Evolutionary conservation across 768 basidiomycete genomes (phyloP), one percentile per base, ranked within the genome.

Genomic region (Pleurotus tuoliensis): DNA sequence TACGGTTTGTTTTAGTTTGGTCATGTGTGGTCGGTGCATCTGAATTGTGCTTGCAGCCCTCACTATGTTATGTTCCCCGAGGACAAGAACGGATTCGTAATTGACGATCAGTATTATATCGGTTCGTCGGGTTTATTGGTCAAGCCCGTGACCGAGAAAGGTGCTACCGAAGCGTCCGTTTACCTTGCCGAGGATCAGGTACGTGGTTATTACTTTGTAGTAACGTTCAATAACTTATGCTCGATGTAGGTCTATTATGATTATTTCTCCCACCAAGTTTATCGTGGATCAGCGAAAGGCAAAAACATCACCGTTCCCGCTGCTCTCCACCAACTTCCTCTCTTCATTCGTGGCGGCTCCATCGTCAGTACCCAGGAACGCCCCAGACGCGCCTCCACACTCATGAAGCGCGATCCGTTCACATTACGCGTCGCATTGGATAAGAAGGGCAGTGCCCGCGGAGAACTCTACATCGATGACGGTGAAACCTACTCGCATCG

Each of bases 81-180:
- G 56, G 95, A 98, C 67, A 76, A 83, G 57, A 73, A 76, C 46
- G 97, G 97, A 4, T 98, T 94, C 62, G 78, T 82, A 0, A 79
- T 98, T 49, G 97, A 98, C 63, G 94, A 98, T 63, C 97, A 99
- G 68, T 98, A 86, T 73, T 98, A 87, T 67, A 76, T 99, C 56
- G 95, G 94, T 9, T 78, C 80, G 11, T 92, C 92, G 5, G 94
- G 96, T 16, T 69, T 99, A 48, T 80, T 99, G 56, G 88, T 94
- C 60, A 96, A 96, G 68, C 97, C 97, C 0, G 85, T 98, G 54
- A 92, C 90, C 0, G 75, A 77, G 16, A 84, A 87, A 61, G 92
- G 83, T 22, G 86, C 75, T 15, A 86, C 76, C 0, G 83, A 89
- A 61, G 75, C 86, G 1, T 78, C 81, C 1, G 77, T 98, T 4